Evolutionary conservation across 139 green algal species (phyloP), one percentile per base, ranked within the genome.

Genomic region (Picocystis salinarum): DNA sequence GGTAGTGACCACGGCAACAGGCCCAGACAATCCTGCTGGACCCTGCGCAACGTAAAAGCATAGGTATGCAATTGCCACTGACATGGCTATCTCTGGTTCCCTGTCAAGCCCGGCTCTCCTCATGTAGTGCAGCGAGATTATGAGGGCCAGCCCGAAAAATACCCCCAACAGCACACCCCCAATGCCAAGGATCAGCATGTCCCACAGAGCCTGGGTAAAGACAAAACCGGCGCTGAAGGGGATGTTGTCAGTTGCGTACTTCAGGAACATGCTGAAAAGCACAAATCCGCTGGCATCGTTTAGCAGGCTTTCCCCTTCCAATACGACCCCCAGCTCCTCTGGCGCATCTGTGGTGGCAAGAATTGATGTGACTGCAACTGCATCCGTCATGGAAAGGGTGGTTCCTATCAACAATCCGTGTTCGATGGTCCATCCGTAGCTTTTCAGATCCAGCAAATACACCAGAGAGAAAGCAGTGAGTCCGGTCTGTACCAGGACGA

Each of bases 1-100:
- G 48, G 74, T 89, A 12, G 83, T 70, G 17, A 84, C 80, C 13
- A 91, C 80, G 6, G 74, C 70, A 33, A 90, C 80, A n/a, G n/a
- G n/a, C 28, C 77, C 77, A 48, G 66, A 78, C 4, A 70, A 26
- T 11, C 48, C 13, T 45, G 75, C 45, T 29, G 66, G 64, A 5
- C 49, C 62, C 39, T 83, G 76, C 23, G 70, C 70, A 2, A 78
- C 53, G 52, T 87, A 89, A 50, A 70, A n/a, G 30, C 5, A 44
- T 39, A 23, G 34, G 29, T 4, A 52, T 33, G 17, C 28, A 33
- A 46, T 33, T 22, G n/a, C n/a, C n/a, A n/a, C n/a, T n/a, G n/a
- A n/a, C n/a, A n/a, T 31, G 0, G 49, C 48, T 4, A 64, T 46
- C 47, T 70, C 56, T 40, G 66, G 62, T 5, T 71, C 62, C n/a